A percentile compares a stretch with the other conserved stretches of the same genome.
phyloP scores from a whole-genome alignment of 2,329 filamentous ascomycete genomes.

The Colletotrichum graminicola region DNA sequence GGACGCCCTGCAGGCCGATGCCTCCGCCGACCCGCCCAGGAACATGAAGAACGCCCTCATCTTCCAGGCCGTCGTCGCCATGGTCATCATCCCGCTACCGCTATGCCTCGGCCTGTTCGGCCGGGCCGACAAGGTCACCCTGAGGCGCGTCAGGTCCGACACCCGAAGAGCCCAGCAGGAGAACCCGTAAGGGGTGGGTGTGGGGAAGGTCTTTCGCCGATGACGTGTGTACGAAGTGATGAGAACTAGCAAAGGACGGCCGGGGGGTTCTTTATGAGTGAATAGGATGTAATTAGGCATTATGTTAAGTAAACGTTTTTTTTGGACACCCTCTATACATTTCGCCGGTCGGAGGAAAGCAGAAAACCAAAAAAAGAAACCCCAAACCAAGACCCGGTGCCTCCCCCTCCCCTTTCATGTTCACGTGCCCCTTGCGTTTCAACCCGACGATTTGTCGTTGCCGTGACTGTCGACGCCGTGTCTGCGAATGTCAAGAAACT shows the following conservation, averaged over 20 bases:
- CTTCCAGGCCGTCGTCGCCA: conserved; percentile 80
- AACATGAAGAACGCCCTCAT: conserved; percentile 83
- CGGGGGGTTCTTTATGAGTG: neutral
- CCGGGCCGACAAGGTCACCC: conserved; percentile 60
- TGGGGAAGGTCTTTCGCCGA: neutral
- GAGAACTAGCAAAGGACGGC: neutral
- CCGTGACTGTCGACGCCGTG: neutral
- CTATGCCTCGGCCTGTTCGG: conserved; percentile 80
- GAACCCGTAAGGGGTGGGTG: neutral
- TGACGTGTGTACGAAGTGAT: neutral
- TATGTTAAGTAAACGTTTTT: conserved; percentile 8
- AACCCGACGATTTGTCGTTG: conserved; percentile 17
- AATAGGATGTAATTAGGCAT: conserved; percentile 16
- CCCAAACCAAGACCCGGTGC: too few relatives aligned
- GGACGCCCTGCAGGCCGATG: conserved; percentile 75
- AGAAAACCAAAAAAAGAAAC: too few relatives aligned
- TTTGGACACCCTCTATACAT: conserved; percentile 19
- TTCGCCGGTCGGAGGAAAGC: neutral
- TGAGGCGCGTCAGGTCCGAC: conserved; percentile 65
- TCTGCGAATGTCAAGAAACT: conserved; percentile 48
- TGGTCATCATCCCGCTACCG: conserved; percentile 75
- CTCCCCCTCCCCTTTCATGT: neutral
- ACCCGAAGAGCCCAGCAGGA: neutral
- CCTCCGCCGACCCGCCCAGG: conserved; percentile 67
- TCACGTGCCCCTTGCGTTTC: neutral